phyloP scores from a whole-genome alignment of 2,329 filamentous ascomycete genomes.

The Sarocladiaceae sp. region DNA sequence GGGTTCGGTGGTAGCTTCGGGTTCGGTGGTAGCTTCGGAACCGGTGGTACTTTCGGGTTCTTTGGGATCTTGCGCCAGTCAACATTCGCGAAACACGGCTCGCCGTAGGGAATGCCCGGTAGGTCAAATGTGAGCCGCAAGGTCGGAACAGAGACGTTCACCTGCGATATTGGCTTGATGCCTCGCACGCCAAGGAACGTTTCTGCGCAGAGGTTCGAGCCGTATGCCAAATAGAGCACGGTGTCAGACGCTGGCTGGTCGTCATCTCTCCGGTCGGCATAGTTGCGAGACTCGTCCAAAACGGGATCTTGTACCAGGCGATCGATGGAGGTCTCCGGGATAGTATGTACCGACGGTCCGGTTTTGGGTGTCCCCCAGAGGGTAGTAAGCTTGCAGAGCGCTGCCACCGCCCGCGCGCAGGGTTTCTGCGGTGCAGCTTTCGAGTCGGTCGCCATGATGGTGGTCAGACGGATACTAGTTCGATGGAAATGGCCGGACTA shows the following conservation, averaged over 20 bases:
- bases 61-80: conserved; percentile 50
- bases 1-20: conserved; percentile 20
- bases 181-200: conserved; percentile 74
- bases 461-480: not conserved
- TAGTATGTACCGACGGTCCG: conserved; percentile 18
- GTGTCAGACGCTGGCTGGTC: conserved; percentile 31
- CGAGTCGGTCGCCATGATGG: not conserved
- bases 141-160: conserved; percentile 76
- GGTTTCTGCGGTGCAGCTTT: not conserved
- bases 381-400: conserved; percentile 20
- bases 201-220: conserved; percentile 76
- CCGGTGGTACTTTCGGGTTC: conserved; percentile 15
- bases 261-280: too few species aligned
- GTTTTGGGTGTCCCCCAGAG: conserved; percentile 16
- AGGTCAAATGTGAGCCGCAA: conserved; percentile 79
- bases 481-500: not conserved
- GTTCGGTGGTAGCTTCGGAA: conserved; percentile 7
- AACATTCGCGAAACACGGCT: conserved; percentile 90
- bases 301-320: conserved; percentile 25
- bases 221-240: conserved; percentile 80
- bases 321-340: conserved; percentile 23
- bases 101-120: conserved; percentile 74
- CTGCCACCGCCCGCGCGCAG: conserved; percentile 12
- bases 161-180: conserved; percentile 72
- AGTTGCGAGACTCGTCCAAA: too few species aligned